Evolutionary conservation across 352 stramenopile genomes (phyloP).

Genomic region (Plasmopara viticola): DNA sequence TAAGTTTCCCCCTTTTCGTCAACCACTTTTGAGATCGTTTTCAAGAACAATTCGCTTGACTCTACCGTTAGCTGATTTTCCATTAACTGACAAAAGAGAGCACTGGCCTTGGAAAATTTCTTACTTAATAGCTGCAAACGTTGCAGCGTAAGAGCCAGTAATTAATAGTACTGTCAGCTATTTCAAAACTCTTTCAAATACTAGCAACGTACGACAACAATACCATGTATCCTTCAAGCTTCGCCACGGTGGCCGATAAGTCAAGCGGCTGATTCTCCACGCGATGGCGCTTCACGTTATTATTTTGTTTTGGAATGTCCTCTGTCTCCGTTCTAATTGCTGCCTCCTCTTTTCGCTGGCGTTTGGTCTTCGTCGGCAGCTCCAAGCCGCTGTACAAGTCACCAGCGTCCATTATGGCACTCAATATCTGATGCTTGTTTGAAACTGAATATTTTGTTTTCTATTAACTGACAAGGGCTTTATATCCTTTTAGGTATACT

Average conservation of each 20-base stretch:
- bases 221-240: slow-evolving; percentile 69
- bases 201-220: neutral
- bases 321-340: slow-evolving; percentile 1
- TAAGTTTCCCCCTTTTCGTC: slow-evolving; percentile 29
- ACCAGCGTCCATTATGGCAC: slow-evolving; percentile 1
- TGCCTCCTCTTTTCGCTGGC: slow-evolving; percentile 17
- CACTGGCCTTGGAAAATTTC: slow-evolving; percentile 67
- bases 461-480: too few species aligned
- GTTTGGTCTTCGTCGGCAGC: slow-evolving; percentile 44
- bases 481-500: too few species aligned
- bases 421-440: too few species aligned
- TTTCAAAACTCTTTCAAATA: neutral
- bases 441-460: too few species aligned
- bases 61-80: slow-evolving; percentile 31
- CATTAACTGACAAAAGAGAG: slow-evolving; percentile 48
- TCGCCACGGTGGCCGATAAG: slow-evolving; percentile 34
- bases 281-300: slow-evolving; percentile 20
- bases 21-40: slow-evolving; percentile 41
- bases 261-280: slow-evolving; percentile 30
- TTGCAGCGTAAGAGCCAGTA: neutral
- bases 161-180: neutral
- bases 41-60: slow-evolving; percentile 40
- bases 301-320: neutral
- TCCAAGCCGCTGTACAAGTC: slow-evolving; percentile 57
- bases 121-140: slow-evolving; percentile 50